These are phyloP conservation scores for Acer campestre DNA, from an alignment of 345 rosid genomes.

Conservation along the genomic window DNA sequence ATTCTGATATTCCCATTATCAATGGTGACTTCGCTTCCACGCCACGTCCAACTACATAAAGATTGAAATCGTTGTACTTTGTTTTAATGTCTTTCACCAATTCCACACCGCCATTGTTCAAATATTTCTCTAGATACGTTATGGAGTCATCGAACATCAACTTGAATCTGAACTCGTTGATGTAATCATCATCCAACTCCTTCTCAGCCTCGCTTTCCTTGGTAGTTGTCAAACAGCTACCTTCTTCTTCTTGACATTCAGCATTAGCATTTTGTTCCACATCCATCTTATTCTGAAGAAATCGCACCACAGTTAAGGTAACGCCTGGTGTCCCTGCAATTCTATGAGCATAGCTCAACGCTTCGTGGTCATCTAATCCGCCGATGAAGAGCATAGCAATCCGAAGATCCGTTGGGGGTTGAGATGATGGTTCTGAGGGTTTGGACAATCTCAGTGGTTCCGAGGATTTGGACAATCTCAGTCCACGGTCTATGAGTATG, in stretches of 20 bases:
- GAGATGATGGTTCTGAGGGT: background rate
- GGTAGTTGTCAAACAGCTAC: no score
- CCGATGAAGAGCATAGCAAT: constrained; percentile 33
- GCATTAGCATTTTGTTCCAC: background rate
- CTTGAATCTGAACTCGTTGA: constrained; percentile 40
- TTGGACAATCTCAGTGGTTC: no score
- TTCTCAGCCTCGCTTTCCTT: background rate
- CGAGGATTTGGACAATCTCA: background rate
- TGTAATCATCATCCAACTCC: constrained; percentile 17
- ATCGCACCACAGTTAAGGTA: constrained; percentile 20
- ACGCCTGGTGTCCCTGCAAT: constrained; percentile 20
- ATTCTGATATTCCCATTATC: constrained; percentile 28
- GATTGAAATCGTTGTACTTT: constrained; percentile 23
- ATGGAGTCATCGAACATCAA: constrained; percentile 29
- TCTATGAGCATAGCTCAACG: constrained; percentile 29
- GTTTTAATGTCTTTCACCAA: constrained; percentile 12
- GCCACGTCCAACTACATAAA: constrained; percentile 40
- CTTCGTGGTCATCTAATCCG: constrained; percentile 33
- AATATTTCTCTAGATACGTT: constrained; percentile 26
- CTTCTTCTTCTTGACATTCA: no score
- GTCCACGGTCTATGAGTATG: constrained; percentile 34
- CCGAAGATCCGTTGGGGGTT: background rate
- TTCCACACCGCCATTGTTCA: constrained; percentile 17
- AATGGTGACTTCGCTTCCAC: constrained; percentile 13
- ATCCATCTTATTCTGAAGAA: constrained; percentile 9